Conservation (phyloP, 2,329 filamentous ascomycete genomes). For the Aspergillus sp. region DNA sequence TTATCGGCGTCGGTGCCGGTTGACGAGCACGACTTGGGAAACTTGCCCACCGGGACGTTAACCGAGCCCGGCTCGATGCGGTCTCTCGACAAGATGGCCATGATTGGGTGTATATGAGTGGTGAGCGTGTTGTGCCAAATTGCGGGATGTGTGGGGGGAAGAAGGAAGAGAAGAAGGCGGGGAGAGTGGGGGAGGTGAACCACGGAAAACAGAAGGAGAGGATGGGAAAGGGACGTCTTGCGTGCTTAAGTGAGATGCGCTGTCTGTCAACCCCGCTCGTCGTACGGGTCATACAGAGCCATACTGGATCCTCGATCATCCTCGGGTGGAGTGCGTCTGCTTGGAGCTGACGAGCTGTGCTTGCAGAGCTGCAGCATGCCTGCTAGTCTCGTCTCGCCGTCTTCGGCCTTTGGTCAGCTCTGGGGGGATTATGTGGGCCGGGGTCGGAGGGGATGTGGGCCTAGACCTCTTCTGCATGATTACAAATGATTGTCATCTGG, state of each 20-base stretch:
- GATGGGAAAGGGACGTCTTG: background rate
- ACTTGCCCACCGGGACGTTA: conserved; percentile 49
- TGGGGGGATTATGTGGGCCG: too few relatives aligned
- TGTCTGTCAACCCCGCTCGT: background rate
- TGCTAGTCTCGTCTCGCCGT: too few relatives aligned
- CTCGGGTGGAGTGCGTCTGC: too few relatives aligned
- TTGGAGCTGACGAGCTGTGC: background rate
- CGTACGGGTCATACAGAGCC: too few relatives aligned
- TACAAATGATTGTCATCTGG: too few relatives aligned
- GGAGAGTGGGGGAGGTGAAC: background rate
- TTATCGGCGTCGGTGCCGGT: conserved; percentile 35
- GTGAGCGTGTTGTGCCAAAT: too few relatives aligned
- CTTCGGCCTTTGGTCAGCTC: too few relatives aligned
- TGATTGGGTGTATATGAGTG: background rate
- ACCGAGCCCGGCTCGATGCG: conserved; percentile 54
- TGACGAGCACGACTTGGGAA: conserved; percentile 40
- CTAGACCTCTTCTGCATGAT: background rate
- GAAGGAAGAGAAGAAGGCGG: background rate
- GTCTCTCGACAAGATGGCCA: conserved; percentile 36
- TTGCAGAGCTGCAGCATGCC: too few relatives aligned
- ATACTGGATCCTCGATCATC: background rate
- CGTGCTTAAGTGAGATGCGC: background rate
- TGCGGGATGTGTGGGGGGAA: too few relatives aligned
- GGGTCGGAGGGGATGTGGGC: background rate
- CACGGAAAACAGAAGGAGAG: background rate